Conservation (phyloP, 441 rosid genomes). For the Pelargonium citronellum region DNA sequence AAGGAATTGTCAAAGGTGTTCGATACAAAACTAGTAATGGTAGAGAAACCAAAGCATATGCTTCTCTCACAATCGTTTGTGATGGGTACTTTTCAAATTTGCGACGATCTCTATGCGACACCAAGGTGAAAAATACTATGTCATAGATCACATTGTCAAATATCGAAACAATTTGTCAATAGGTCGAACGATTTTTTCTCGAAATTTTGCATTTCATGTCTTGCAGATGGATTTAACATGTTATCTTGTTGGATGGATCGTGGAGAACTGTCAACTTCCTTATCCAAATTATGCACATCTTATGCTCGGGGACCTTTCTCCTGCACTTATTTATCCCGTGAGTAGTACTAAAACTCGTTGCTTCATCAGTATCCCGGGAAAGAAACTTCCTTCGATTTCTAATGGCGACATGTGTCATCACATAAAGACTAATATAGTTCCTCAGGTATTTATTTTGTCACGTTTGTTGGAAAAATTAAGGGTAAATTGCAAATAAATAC, state of each 20-base stretch:
- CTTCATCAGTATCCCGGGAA: slow-evolving; percentile 24
- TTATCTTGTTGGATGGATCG: slow-evolving; percentile 21
- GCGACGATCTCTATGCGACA: slow-evolving; percentile 15
- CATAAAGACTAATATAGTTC: slow-evolving; percentile 21
- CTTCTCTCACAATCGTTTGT: slow-evolving; percentile 15
- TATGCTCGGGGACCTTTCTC: slow-evolving; percentile 21
- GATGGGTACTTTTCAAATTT: slow-evolving; percentile 18
- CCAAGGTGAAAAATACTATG: neutral
- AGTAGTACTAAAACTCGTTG: slow-evolving; percentile 22
- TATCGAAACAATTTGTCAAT: neutral
- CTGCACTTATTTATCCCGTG: slow-evolving; percentile 21
- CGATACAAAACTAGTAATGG: slow-evolving; percentile 20
- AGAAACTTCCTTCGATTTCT: slow-evolving; percentile 25
- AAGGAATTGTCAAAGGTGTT: slow-evolving; percentile 25
- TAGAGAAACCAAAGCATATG: slow-evolving; percentile 14
- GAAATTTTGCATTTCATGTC: no score
- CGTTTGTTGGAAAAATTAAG: no score
- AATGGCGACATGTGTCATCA: slow-evolving; percentile 22
- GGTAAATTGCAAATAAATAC: neutral
- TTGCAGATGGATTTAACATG: slow-evolving; percentile 21
- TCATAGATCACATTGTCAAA: neutral
- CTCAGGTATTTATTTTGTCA: slow-evolving; percentile 7
- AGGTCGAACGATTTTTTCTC: neutral
- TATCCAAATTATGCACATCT: slow-evolving; percentile 22
- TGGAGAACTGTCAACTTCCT: slow-evolving; percentile 26